Evolutionary conservation across 176 grass and related monocot species (phyloP), one percentile per base, ranked within the genome.

Genomic region (Carex pumila): DNA sequence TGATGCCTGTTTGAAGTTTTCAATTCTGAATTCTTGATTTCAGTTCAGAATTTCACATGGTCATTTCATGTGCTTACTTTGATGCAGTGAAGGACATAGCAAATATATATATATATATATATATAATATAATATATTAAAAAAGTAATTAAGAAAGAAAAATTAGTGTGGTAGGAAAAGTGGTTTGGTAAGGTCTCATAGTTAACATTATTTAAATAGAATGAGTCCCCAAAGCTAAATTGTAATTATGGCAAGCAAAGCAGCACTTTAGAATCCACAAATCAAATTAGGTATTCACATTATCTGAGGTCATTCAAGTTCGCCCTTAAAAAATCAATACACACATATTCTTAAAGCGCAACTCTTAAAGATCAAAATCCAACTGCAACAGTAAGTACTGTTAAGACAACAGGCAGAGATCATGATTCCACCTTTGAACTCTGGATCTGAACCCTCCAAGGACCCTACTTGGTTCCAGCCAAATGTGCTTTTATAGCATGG

Each of bases 401-500:
- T 21, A 25, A 8, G n/a, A 17, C 79, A 64, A 81, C 79, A 81
- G 18, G 22, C 3, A 57, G 7, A 19, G 8, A 59, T 43, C 14
- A 81, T 41, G 43, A 61, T 63, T 61, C 49, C 22, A 65, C 17
- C 60, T 50, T 65, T 82, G 80, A 82, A 82, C 80, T 65, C 61
- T 82, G 80, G 80, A 83, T 83, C 61, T 83, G 80, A 83, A 83
- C 29, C 36, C 41, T 50, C 34, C 43, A 63, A 56, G 63, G 80
- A 66, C 80, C 80, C 80, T 50, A 83, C 80, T 65, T 47, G 59
- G 39, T 64, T 47, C 41, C 61, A 52, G 80, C 41, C 80, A 65
- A 65, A 17, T n/a, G 15, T 64, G 19, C 80, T 82, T 82, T 82
- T 65, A 82, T 82, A 82, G 80, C 80, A 82, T 82, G 76, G 45